Base-by-base conservation (phyloP, 371 early-diverging fungal species). In the Mortierella sp. region DNA sequence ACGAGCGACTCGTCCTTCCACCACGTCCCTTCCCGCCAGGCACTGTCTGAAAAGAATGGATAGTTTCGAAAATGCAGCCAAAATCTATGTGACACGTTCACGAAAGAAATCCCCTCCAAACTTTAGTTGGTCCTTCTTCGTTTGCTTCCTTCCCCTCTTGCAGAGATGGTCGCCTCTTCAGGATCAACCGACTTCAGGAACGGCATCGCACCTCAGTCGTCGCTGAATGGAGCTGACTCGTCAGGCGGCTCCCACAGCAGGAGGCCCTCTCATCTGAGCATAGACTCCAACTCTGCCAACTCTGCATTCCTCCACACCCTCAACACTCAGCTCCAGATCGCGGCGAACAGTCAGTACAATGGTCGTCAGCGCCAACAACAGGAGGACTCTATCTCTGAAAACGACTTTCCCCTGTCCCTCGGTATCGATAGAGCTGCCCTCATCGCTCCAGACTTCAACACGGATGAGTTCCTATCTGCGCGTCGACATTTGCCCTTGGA, bases 1-100 rank as follows among this genome's bases (percentile, higher is more conserved):
- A 95, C 68, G 86, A 84, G 63, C 83, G 85, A 10, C 78, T 92
- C 1, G 80, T 90, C n/a, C 84, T 93, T 19, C 90, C 94, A 6
- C 74, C 79, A 8, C 78, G 60, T 14, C 63, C 61, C 12, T 50
- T 55, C 23, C 24, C 45, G 4, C 48, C 48, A 13, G 30, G 56
- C 61, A 34, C 18, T 8, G 1, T 50, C 51, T 50, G 6, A 9
- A 2, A 3, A 6, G 23, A 9, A 23, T 7, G 23, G 7, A 21
- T 18, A 18, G 48, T 26, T 24, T 13, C 13, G 10, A 39, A 14
- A 39, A 39, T 39, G 14, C 8, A 39, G 39, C 39, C 8, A 10
- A 14, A 14, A 14, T 14, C 8, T 39, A 39, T 39, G 39, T 10
- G 19, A 51, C 45, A 14, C 56, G 42, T 43, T 56, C 43, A 34